Percentiles rank a stretch among this genome's conserved stretches.
Evolutionary conservation across 225 moss, liverwort and hornwort genomes (phyloP).

Genomic region (Pseudisothecium myosuroides): DNA sequence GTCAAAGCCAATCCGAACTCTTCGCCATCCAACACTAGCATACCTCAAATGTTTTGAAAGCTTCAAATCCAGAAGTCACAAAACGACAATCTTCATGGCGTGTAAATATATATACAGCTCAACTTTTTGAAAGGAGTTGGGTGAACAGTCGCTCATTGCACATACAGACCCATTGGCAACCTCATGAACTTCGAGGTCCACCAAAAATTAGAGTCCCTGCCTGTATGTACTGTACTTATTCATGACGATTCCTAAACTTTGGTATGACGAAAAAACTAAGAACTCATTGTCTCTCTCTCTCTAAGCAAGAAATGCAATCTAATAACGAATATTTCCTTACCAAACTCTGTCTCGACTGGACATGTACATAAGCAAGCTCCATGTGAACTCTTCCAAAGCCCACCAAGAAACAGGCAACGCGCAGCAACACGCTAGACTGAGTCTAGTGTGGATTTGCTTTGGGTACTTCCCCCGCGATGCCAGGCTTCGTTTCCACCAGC

Average conservation of each 20-base stretch:
- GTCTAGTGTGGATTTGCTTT: conserved; percentile 23
- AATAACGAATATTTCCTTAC: neutral
- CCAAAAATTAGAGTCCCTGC: neutral
- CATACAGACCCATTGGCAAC: neutral
- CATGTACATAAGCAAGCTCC: neutral
- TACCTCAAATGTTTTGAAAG: neutral
- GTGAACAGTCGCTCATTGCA: neutral
- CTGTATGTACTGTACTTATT: neutral
- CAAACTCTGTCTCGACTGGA: neutral
- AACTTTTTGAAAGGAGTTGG: neutral
- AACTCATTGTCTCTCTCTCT: neutral
- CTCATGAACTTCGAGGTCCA: neutral
- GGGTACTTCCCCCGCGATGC: conserved; percentile 18
- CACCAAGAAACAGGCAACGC: neutral
- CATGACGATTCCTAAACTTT: neutral
- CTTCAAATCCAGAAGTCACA: neutral
- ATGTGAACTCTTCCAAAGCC: neutral
- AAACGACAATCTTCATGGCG: neutral
- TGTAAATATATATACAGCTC: neutral
- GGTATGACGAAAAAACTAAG: neutral
- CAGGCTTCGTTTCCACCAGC: conserved; percentile 7
- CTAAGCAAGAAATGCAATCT: neutral
- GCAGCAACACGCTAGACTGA: neutral
- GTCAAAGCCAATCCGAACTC: neutral
- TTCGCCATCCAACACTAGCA: neutral